Conservation (phyloP, 495 filamentous ascomycete species). For the Neurospora sp. region DNA sequence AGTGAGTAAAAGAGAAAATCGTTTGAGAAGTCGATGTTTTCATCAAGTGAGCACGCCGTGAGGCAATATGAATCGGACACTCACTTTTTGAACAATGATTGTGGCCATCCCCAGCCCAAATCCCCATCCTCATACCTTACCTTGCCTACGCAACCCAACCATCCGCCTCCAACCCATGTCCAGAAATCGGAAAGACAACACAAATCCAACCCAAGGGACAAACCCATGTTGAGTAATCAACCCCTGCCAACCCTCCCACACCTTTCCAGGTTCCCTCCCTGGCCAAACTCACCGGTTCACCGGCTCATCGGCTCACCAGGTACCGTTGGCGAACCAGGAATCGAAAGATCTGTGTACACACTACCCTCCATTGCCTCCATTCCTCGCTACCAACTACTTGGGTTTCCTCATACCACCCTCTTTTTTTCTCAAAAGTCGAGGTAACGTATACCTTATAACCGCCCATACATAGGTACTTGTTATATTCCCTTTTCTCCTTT, state of each 20-base stretch:
- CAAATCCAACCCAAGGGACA: neutral
- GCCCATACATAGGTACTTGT: too few relatives aligned
- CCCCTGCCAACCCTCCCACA: neutral
- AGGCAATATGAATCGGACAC: too few relatives aligned
- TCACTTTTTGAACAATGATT: too few relatives aligned
- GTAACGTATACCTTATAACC: too few relatives aligned
- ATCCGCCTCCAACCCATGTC: neutral
- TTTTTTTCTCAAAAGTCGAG: too few relatives aligned
- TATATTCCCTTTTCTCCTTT: too few relatives aligned
- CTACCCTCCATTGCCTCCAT: neutral
- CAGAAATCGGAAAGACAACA: neutral
- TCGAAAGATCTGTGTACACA: neutral
- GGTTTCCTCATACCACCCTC: neutral
- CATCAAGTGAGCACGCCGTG: too few relatives aligned
- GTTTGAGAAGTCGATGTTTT: too few relatives aligned
- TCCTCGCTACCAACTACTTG: neutral
- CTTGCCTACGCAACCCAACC: neutral
- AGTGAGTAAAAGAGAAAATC: too few relatives aligned
- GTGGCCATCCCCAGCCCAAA: too few relatives aligned
- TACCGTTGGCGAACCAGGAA: neutral
- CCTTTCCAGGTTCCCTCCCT: neutral
- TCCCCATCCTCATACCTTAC: neutral
- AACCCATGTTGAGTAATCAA: neutral
- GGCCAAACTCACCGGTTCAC: neutral
- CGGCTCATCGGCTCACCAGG: neutral